Percentiles rank a stretch among this genome's conserved stretches.
These are phyloP conservation scores for Stephanodiscus triporus DNA, from an alignment of 108 stramenopile species.

Conservation along the genomic window DNA sequence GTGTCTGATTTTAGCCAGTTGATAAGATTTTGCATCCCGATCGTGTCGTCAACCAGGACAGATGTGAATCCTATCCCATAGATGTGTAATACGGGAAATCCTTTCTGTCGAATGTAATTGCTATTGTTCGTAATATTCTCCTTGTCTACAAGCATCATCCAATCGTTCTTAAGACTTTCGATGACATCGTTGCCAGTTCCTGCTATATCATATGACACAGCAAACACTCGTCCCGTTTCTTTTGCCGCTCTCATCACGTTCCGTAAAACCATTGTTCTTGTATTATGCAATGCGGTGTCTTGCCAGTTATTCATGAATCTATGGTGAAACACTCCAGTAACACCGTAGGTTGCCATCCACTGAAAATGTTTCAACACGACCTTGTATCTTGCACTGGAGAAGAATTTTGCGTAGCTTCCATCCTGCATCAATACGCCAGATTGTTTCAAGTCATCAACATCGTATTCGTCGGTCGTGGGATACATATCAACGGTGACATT, in stretches of 20 bases:
- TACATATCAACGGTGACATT: constrained; percentile 43
- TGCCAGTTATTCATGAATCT: constrained; percentile 36
- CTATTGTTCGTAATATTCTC: constrained; percentile 41
- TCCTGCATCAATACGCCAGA: constrained; percentile 29
- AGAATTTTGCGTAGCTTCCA: constrained; percentile 41
- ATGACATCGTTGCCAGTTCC: constrained; percentile 23
- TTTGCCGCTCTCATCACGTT: constrained; percentile 49
- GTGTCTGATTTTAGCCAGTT: constrained; percentile 30
- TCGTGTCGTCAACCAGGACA: constrained; percentile 13
- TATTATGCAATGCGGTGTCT: constrained; percentile 1
- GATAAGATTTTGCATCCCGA: constrained; percentile 29
- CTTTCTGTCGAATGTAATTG: background rate
- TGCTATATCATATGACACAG: constrained; percentile 51
- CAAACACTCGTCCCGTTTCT: constrained; percentile 46
- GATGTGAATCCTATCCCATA: constrained; percentile 37
- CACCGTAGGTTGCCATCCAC: constrained; percentile 54
- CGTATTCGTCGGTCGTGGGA: constrained; percentile 42
- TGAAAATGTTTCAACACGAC: constrained; percentile 50
- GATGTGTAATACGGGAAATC: constrained; percentile 18
- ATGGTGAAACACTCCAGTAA: constrained; percentile 47
- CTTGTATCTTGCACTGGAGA: constrained; percentile 26
- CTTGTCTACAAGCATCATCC: constrained; percentile 48
- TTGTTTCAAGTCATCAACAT: constrained; percentile 38
- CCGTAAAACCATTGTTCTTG: constrained; percentile 38
- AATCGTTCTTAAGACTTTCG: constrained; percentile 44